Evolutionary conservation across 2,329 filamentous ascomycete species (phyloP).

Genomic region (Fusarium bulbicola): DNA sequence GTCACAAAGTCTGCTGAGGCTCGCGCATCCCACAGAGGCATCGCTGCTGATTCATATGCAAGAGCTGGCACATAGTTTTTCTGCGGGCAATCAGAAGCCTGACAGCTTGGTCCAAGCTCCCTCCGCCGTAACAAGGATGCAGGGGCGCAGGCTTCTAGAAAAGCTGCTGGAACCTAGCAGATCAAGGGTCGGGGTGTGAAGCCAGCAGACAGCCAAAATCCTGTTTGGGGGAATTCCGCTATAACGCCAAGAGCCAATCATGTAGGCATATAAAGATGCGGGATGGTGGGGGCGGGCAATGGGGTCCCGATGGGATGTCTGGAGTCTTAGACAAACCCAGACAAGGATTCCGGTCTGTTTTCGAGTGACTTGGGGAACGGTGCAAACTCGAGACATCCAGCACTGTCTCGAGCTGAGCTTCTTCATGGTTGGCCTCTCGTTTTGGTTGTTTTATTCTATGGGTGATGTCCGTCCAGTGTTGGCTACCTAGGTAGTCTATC

Average conservation of each 20-base stretch:
- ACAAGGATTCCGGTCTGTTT: constrained; percentile 48
- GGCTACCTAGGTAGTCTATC: background rate
- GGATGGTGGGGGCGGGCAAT: constrained; percentile 38
- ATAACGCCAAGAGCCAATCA: constrained; percentile 33
- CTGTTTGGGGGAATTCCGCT: constrained; percentile 33
- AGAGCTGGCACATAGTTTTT: constrained; percentile 23
- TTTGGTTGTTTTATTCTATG: constrained; percentile 16
- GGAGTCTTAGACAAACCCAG: constrained; percentile 32
- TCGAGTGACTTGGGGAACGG: constrained; percentile 46
- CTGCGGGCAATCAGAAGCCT: constrained; percentile 26
- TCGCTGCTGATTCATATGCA: constrained; percentile 21
- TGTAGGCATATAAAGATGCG: constrained; percentile 27
- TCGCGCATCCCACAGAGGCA: background rate
- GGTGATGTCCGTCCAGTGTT: background rate
- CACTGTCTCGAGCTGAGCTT: constrained; percentile 27
- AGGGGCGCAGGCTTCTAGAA: constrained; percentile 45
- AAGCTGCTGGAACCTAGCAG: constrained; percentile 37
- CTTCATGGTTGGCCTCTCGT: constrained; percentile 3
- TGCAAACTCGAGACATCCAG: constrained; percentile 33
- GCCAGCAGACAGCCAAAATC: constrained; percentile 28
- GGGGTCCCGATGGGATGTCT: constrained; percentile 36
- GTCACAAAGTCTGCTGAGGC: constrained; percentile 1
- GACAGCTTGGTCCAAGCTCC: constrained; percentile 41
- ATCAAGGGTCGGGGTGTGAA: constrained; percentile 32
- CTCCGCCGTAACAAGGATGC: constrained; percentile 34